Evolutionary conservation across 2,329 filamentous ascomycete species (phyloP), one percentile per base, ranked within the genome.

Genomic region (Beauveria asiatica): DNA sequence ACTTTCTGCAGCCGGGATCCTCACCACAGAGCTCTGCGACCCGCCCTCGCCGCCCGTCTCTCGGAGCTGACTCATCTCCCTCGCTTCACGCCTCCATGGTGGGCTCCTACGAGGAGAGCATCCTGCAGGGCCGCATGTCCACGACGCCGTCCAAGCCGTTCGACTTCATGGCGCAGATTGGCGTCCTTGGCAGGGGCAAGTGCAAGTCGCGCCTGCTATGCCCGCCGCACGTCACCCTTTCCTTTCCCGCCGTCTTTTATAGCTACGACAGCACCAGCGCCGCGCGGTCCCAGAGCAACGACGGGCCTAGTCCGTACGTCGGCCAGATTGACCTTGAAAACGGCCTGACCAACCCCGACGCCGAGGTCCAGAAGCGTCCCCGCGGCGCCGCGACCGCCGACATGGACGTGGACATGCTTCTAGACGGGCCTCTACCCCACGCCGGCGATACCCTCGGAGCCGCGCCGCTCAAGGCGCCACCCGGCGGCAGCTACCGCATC

Each of bases 51-150:
- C 78, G 83, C 9, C 86, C 87, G 0, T 97, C 92, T 0, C 78
- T 90, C 50, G 81, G 83, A 17, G 85, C 87, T 0, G 92, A 96
- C 50, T 76, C 80, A 3, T 91, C 90, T 3, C 87, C 90, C 4
- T 77, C 94, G 30, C 89, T 93, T 60, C 91, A 95, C 73, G 92
- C 93, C 9, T 92, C 92, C 3, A 95, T 99, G 89, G 93, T 97
- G 2, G 94, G 94, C 2, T 97, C 93, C 1, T 99, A 97, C 67
- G 94, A 99, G 73, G 94, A 99, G 74, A 97, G 92, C 30, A 97
- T 99, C 62, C 78, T 99, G 2, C 86, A 91, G 51, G 94, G 94
- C 44, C 85, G 94, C 63, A 99, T 99, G 94, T 97, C 94, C 30
- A 97, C 92, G 1, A 94, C 87, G 2, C 93, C 94, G 0, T 97